Percentiles rank a stretch among this genome's conserved stretches.
Evolutionary conservation across 352 stramenopile species (phyloP).

Genomic region (Phytophthora podocarpi): DNA sequence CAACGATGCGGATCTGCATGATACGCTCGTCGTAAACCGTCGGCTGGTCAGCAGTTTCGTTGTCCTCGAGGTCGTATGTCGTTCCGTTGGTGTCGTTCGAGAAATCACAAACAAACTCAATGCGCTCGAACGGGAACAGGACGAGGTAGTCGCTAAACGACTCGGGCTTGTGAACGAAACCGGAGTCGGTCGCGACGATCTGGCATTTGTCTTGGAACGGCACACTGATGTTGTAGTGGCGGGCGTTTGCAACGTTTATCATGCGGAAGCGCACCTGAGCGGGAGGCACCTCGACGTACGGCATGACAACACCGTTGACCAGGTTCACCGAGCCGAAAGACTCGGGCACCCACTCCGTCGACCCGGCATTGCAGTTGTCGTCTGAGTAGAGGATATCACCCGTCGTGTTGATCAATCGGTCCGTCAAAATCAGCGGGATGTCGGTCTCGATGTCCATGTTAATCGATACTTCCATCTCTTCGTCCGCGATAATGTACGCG

Average conservation of each 20-base stretch:
- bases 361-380: slow-evolving; percentile 44
- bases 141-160: slow-evolving; percentile 39
- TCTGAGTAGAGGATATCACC: slow-evolving; percentile 59
- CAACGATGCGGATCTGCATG: slow-evolving; percentile 51
- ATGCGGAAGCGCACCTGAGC: slow-evolving; percentile 74
- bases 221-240: slow-evolving; percentile 80
- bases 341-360: slow-evolving; percentile 56
- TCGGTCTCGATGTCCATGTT: slow-evolving; percentile 63
- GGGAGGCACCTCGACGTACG: slow-evolving; percentile 64
- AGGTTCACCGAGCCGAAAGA: slow-evolving; percentile 59
- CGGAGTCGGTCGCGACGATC: slow-evolving; percentile 64
- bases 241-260: slow-evolving; percentile 65
- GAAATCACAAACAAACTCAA: slow-evolving; percentile 73
- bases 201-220: slow-evolving; percentile 71
- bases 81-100: slow-evolving; percentile 37
- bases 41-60: slow-evolving; percentile 48
- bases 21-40: slow-evolving; percentile 55
- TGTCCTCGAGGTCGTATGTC: slow-evolving; percentile 58
- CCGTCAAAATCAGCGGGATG: slow-evolving; percentile 50
- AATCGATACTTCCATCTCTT: slow-evolving; percentile 40
- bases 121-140: slow-evolving; percentile 57
- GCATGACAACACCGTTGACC: slow-evolving; percentile 69
- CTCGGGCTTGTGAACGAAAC: slow-evolving; percentile 63
- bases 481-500: slow-evolving; percentile 58
- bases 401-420: slow-evolving; percentile 46